phyloP scores from a whole-genome alignment of 495 filamentous ascomycete genomes.

The Talaromyces stipitatus region DNA sequence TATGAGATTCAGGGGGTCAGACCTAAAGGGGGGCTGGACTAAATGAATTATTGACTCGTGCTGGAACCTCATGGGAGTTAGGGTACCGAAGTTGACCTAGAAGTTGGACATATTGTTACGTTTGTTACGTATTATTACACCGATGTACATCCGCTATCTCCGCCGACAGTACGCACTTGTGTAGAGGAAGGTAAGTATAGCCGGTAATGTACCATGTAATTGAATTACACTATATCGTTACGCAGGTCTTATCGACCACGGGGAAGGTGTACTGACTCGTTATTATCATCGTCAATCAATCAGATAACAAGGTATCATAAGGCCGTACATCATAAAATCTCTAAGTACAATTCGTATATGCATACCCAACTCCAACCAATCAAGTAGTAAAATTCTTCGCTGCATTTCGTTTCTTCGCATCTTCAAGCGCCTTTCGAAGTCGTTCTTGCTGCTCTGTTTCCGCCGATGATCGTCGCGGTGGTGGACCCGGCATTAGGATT shows the following conservation, averaged over 20 bases:
- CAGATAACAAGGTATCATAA: neutral
- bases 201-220: neutral
- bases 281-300: neutral
- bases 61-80: neutral
- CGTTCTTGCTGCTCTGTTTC: constrained; percentile 37
- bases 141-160: too few relatives aligned
- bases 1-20: neutral
- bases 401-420: constrained; percentile 44
- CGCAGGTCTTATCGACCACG: too few relatives aligned
- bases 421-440: constrained; percentile 38
- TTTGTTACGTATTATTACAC: neutral
- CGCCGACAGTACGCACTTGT: too few relatives aligned
- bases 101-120: neutral
- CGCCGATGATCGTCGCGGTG: constrained; percentile 9
- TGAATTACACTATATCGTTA: too few relatives aligned
- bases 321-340: neutral
- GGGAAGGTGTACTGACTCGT: neutral
- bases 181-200: neutral
- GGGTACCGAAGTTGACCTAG: neutral
- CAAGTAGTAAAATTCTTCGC: constrained; percentile 15
- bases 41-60: neutral
- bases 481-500: constrained; percentile 10
- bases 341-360: neutral
- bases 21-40: neutral
- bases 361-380: neutral